Evolutionary conservation across 2,329 filamentous ascomycete species (phyloP).

Genomic region (Trichoderma koningii): DNA sequence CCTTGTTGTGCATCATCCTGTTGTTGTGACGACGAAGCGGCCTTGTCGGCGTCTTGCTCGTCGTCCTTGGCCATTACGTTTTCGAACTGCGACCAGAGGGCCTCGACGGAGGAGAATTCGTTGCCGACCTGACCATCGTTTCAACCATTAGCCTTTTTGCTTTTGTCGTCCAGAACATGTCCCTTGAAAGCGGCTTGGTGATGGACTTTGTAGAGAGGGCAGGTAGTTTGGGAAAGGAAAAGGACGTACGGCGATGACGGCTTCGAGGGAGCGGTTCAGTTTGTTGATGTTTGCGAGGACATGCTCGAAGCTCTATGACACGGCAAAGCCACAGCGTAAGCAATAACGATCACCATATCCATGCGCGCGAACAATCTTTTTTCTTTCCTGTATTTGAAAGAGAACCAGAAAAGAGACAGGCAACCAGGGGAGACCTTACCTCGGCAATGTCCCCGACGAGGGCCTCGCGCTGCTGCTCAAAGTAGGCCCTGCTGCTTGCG

Average conservation of each 20-base stretch:
- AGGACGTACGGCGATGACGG: conserved; percentile 82
- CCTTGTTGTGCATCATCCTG: conserved; percentile 28
- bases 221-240: too few relatives aligned
- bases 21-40: conserved; percentile 9
- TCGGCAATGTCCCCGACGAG: conserved; percentile 73
- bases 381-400: too few relatives aligned
- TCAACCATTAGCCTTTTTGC: not conserved
- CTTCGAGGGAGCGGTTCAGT: conserved; percentile 87
- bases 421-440: conserved; percentile 45
- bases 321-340: not conserved
- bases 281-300: conserved; percentile 96
- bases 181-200: too few relatives aligned
- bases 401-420: not conserved
- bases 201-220: too few relatives aligned
- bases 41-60: conserved; percentile 33
- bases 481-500: conserved; percentile 59
- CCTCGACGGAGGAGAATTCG: conserved; percentile 96
- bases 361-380: not conserved
- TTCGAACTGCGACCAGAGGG: conserved; percentile 96
- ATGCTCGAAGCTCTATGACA: conserved; percentile 71
- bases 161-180: not conserved
- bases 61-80: conserved; percentile 82
- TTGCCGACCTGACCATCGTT: conserved; percentile 70
- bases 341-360: not conserved
- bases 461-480: conserved; percentile 73